Evolutionary conservation across 441 rosid genomes (phyloP).

Genomic region (Populus hybrid): DNA sequence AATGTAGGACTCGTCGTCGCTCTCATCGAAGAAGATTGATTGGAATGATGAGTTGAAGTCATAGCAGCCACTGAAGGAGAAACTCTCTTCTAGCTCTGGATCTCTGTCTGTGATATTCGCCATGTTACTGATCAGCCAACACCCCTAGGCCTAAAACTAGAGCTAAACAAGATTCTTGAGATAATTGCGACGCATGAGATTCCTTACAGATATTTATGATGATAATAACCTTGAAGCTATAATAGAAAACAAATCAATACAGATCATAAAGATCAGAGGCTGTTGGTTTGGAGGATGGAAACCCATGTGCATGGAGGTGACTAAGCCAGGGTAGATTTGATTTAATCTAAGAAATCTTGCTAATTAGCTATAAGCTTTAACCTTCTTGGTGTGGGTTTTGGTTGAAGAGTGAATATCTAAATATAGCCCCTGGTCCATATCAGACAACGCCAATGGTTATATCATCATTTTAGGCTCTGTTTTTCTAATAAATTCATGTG

Average conservation of each 20-base stretch:
- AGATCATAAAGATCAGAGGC: constrained; percentile 4
- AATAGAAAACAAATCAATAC: constrained; percentile 4
- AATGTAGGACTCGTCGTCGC: constrained; percentile 26
- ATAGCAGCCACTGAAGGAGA: constrained; percentile 25
- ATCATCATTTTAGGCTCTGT: background rate
- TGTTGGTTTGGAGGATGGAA: background rate
- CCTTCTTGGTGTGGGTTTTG: background rate
- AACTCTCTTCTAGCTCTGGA: constrained; percentile 27
- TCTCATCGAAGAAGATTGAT: constrained; percentile 8
- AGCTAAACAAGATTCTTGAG: background rate
- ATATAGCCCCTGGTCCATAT: background rate
- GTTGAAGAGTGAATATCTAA: background rate
- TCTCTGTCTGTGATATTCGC: constrained; percentile 14
- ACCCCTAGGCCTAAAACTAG: background rate
- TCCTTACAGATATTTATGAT: background rate
- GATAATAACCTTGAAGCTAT: background rate
- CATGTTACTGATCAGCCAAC: background rate
- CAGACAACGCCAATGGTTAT: background rate
- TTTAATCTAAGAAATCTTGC: background rate
- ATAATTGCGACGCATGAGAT: background rate
- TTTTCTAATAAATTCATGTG: background rate
- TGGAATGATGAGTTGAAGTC: constrained; percentile 17
- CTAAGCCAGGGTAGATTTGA: background rate
- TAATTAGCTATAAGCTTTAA: background rate
- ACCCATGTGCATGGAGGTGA: constrained; percentile 2